These are phyloP conservation scores for Sanghuangporus baumii DNA, from an alignment of 1,284 basidiomycete genomes.

Conservation along the genomic window DNA sequence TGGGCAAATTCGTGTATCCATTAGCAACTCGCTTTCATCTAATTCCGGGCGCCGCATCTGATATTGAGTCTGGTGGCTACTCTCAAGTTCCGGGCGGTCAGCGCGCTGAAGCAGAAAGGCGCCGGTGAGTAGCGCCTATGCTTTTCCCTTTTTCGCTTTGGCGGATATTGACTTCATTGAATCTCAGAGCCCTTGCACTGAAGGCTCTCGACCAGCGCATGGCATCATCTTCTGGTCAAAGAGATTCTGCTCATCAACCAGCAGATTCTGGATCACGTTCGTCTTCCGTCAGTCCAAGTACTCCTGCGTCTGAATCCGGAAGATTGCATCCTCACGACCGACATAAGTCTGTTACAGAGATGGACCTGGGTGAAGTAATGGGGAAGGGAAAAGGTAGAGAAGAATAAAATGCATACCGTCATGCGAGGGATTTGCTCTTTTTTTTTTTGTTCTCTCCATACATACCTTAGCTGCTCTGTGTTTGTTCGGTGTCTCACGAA, in stretches of 20 bases:
- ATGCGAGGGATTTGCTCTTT: not conserved
- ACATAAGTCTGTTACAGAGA: slow-evolving; percentile 27
- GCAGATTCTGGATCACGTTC: slow-evolving; percentile 28
- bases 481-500: not conserved
- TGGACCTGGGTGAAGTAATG: slow-evolving; percentile 22
- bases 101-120: slow-evolving; percentile 88
- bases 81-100: slow-evolving; percentile 77
- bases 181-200: slow-evolving; percentile 76
- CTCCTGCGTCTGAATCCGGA: slow-evolving; percentile 29
- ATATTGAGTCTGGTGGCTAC: slow-evolving; percentile 72
- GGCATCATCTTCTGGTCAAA: slow-evolving; percentile 54
- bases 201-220: slow-evolving; percentile 93
- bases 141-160: not conserved
- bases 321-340: slow-evolving; percentile 24
- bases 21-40: slow-evolving; percentile 73
- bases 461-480: not conserved
- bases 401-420: not conserved
- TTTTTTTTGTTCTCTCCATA: not conserved
- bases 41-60: slow-evolving; percentile 60
- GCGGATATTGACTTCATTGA: slow-evolving; percentile 16
- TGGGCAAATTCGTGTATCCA: slow-evolving; percentile 66
- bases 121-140: slow-evolving; percentile 51
- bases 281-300: slow-evolving; percentile 23
- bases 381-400: slow-evolving; percentile 7
- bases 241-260: slow-evolving; percentile 30